A percentile compares a stretch with the other conserved stretches of the same genome.
These are phyloP conservation scores for Syzygium aromaticum DNA, from an alignment of 345 rosid species.

Conservation along the genomic window DNA sequence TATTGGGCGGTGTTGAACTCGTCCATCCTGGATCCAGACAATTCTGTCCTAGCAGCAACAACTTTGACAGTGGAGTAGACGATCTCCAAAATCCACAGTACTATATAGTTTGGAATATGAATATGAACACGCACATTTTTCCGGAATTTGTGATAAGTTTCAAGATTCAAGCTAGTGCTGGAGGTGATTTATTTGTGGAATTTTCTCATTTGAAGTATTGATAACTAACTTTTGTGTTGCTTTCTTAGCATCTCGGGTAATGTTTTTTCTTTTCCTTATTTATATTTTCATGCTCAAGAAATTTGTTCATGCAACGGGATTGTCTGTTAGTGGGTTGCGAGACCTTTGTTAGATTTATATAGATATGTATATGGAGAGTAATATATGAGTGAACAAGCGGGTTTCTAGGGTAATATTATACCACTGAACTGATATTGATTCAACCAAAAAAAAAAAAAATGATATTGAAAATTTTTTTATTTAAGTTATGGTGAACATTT, in stretches of 20 bases:
- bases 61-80: constrained; percentile 81
- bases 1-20: constrained; percentile 84
- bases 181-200: constrained; percentile 52
- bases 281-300: background rate
- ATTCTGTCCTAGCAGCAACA: constrained; percentile 51
- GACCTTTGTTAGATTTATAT: background rate
- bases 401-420: background rate
- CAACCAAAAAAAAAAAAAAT: too few relatives aligned
- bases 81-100: constrained; percentile 53
- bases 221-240: background rate
- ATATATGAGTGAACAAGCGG: background rate
- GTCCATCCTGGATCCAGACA: constrained; percentile 47
- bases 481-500: background rate
- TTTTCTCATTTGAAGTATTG: background rate
- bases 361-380: background rate
- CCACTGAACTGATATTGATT: background rate
- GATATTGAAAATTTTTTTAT: background rate
- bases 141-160: constrained; percentile 91
- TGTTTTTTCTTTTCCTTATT: background rate
- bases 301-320: background rate
- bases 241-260: background rate
- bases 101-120: constrained; percentile 75
- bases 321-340: background rate
- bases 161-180: constrained; percentile 49
- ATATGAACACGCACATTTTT: constrained; percentile 69